These are phyloP conservation scores for Akanthomyces muscarius DNA, from an alignment of 2,329 filamentous ascomycete species.

Conservation along the genomic window DNA sequence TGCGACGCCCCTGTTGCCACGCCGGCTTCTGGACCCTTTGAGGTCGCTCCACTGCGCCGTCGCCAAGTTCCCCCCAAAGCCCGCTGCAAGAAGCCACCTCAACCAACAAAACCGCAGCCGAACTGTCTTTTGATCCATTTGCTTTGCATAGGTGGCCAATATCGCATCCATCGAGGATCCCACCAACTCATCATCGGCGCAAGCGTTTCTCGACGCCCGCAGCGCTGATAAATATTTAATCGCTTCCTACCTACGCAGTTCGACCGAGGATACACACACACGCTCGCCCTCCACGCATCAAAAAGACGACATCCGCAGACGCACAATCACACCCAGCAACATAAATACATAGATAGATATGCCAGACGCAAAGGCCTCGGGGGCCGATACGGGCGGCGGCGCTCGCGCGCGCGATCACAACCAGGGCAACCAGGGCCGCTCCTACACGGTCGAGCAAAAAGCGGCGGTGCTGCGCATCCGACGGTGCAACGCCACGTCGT, in stretches of 20 bases:
- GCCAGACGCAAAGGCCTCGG: slow-evolving; percentile 46
- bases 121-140: neutral
- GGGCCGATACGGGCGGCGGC: slow-evolving; percentile 45
- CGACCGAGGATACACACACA: neutral
- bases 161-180: neutral
- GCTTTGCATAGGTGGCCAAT: slow-evolving; percentile 11
- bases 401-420: slow-evolving; percentile 62
- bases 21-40: slow-evolving; percentile 15
- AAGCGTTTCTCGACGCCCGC: neutral
- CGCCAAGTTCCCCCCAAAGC: slow-evolving; percentile 8
- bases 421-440: slow-evolving; percentile 70
- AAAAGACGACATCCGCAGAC: neutral
- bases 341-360: neutral
- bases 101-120: slow-evolving; percentile 16
- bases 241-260: neutral
- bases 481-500: slow-evolving; percentile 77
- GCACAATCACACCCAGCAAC: neutral
- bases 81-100: slow-evolving; percentile 17
- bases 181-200: neutral
- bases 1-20: slow-evolving; percentile 12
- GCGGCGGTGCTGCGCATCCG: slow-evolving; percentile 86
- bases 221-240: neutral
- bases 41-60: slow-evolving; percentile 12
- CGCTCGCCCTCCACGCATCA: neutral
- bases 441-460: slow-evolving; percentile 87